These are phyloP conservation scores for Diaporthe longicolla DNA, from an alignment of 2,329 filamentous ascomycete genomes.

Conservation along the genomic window DNA sequence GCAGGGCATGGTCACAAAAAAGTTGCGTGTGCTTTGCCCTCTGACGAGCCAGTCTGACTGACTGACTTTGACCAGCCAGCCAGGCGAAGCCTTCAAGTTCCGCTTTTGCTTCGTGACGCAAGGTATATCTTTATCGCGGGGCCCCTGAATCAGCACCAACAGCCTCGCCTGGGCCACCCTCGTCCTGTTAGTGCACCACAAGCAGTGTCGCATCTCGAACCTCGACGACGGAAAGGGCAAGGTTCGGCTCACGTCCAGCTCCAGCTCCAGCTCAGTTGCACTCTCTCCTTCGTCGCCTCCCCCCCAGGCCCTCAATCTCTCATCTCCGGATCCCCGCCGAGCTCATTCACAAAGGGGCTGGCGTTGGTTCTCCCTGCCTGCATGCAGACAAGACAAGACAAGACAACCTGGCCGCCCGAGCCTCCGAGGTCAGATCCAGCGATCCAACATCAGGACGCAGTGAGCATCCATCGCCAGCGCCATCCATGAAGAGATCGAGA, in stretches of 20 bases:
- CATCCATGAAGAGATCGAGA: neutral
- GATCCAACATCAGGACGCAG: constrained; percentile 15
- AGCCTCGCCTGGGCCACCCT: neutral
- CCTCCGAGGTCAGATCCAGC: constrained; percentile 1
- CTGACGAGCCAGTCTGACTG: constrained; percentile 14
- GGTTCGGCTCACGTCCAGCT: constrained; percentile 20
- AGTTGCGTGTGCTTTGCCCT: neutral
- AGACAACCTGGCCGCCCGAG: constrained; percentile 9
- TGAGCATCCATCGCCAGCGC: constrained; percentile 23
- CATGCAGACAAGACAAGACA: constrained; percentile 27
- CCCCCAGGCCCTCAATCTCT: constrained; percentile 25
- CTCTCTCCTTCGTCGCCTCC: constrained; percentile 7
- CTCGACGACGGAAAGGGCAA: constrained; percentile 34
- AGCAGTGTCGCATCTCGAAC: constrained; percentile 17
- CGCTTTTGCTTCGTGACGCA: neutral
- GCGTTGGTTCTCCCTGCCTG: constrained; percentile 63
- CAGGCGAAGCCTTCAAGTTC: constrained; percentile 8
- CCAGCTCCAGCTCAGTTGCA: constrained; percentile 11
- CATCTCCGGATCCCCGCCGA: constrained; percentile 37
- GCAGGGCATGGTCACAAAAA: constrained; percentile 25
- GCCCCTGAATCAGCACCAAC: constrained; percentile 25
- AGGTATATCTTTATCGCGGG: constrained; percentile 28
- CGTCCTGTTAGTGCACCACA: constrained; percentile 21
- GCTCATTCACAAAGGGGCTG: constrained; percentile 51
- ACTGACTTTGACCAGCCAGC: constrained; percentile 5